Conservation (phyloP, 768 basidiomycete genomes). For the Xerocomus potaroensis region DNA sequence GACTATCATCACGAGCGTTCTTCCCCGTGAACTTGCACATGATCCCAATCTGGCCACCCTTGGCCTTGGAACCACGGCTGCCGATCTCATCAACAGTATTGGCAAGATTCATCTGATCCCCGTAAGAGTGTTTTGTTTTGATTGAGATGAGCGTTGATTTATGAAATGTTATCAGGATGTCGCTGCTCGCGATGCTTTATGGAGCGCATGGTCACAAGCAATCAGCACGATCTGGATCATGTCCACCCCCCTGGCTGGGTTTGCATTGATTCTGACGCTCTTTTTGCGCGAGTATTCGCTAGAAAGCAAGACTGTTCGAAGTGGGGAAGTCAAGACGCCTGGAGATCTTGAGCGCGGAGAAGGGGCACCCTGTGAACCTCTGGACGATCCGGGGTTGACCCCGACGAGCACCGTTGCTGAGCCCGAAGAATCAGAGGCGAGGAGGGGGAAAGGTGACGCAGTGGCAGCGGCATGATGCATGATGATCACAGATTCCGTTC, state of each 20-base stretch:
- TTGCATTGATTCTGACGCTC: slow-evolving; percentile 47
- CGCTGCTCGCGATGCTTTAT: slow-evolving; percentile 42
- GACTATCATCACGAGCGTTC: slow-evolving; percentile 60
- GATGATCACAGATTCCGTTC: too few relatives aligned
- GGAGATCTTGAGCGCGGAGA: slow-evolving; percentile 32
- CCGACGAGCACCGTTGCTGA: neutral
- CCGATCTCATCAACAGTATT: slow-evolving; percentile 45
- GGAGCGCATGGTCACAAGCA: slow-evolving; percentile 62
- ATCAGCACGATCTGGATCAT: slow-evolving; percentile 65
- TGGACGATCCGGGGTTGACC: neutral
- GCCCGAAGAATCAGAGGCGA: neutral
- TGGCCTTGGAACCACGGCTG: slow-evolving; percentile 35
- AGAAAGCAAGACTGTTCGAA: slow-evolving; percentile 45
- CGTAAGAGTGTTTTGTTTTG: slow-evolving; percentile 6
- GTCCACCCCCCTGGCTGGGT: slow-evolving; percentile 52
- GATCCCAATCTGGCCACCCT: slow-evolving; percentile 32
- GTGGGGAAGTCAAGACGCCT: slow-evolving; percentile 19
- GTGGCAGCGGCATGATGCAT: too few relatives aligned
- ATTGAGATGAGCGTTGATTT: neutral
- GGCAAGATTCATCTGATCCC: slow-evolving; percentile 34
- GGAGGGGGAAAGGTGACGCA: too few relatives aligned
- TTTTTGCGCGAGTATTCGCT: slow-evolving; percentile 61
- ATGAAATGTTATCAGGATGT: slow-evolving; percentile 38
- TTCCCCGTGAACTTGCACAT: slow-evolving; percentile 28
- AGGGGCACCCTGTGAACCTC: neutral